Base-by-base conservation (phyloP, 352 stramenopile genomes). In the Phytophthora multivora region DNA sequence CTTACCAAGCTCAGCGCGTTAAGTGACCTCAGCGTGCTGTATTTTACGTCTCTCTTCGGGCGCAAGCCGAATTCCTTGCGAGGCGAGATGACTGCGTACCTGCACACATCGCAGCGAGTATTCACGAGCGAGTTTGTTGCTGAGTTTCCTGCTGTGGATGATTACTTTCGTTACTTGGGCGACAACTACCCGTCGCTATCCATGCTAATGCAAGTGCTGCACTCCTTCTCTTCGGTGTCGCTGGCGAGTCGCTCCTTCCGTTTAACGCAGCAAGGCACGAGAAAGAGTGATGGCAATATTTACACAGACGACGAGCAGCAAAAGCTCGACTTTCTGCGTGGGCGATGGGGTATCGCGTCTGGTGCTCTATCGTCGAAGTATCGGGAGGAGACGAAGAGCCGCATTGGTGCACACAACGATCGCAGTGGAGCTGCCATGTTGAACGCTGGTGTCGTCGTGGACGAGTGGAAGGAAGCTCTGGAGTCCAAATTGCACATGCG, bases 151-250 rank as follows among this genome's bases (percentile, higher is more conserved):
- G 65, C 77, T 10, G 49, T 88, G 7, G 74, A 87, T 33, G 76
- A 90, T 66, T 91, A 90, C 49, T 88, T 82, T 16, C 66, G 76
- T 13, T 90, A 90, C 45, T 55, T 92, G 49, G 73, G 69, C 18
- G 80, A 92, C 59, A 75, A 86, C 26, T 86, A 77, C 38, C 60
- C 76, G 10, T 75, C 85, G 18, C 57, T 93, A 19, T 74, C 82
- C n/a, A 69, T 79, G 65, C 49, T 93, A 33, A 93, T 91, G 84
- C 64, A 73, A 51, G 45, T 84, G 42, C 51, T 91, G 16, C 56
- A 74, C n/a, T 80, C 77, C 19, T 77, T 89, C 49, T 79, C 77
- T 7, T 63, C 71, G 2, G 63, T 70, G 26, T 63, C 57, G 28
- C 19, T 53, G 16, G 40, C 15, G 25, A 64, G 11, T 12, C 38